Percentiles rank a stretch among this genome's conserved stretches.
Conservation (phyloP, 2,329 filamentous ascomycete genomes). For the Akanthomyces muscarius region DNA sequence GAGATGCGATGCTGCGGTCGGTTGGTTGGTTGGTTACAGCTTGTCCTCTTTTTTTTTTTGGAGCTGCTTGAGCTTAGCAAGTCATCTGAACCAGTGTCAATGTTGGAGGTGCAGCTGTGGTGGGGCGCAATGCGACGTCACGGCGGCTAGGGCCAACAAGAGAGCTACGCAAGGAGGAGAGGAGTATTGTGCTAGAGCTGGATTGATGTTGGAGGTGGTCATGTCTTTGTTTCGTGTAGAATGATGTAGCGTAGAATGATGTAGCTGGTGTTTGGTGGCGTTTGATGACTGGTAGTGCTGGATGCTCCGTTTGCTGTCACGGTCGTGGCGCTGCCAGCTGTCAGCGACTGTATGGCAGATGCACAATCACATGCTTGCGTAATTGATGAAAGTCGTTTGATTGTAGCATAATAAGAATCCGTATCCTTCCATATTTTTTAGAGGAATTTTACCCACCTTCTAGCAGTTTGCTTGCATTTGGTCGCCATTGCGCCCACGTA, state of each 20-base stretch:
- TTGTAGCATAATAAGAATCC: no score
- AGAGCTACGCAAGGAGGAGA: neutral
- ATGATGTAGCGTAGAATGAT: no score
- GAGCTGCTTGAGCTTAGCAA: neutral
- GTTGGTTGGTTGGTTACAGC: neutral
- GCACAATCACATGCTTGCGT: neutral
- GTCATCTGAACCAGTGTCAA: neutral
- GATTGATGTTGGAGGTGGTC: neutral
- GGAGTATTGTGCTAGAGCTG: neutral
- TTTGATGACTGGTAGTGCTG: neutral
- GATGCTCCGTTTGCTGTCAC: neutral
- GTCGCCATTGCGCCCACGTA: no score
- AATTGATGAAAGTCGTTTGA: no score
- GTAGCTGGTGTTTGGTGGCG: neutral
- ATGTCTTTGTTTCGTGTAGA: neutral
- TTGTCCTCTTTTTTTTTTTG: slow-evolving; percentile 8
- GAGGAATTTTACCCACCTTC: no score
- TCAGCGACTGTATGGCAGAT: neutral
- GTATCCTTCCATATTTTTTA: no score
- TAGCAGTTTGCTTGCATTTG: no score
- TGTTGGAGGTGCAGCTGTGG: neutral
- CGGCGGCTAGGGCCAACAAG: neutral
- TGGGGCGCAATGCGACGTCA: slow-evolving; percentile 5
- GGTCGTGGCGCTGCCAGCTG: neutral
- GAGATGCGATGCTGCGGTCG: neutral